Evolutionary conservation across 2,329 filamentous ascomycete genomes (phyloP).

Genomic region (Apiospora kogelbergensis): DNA sequence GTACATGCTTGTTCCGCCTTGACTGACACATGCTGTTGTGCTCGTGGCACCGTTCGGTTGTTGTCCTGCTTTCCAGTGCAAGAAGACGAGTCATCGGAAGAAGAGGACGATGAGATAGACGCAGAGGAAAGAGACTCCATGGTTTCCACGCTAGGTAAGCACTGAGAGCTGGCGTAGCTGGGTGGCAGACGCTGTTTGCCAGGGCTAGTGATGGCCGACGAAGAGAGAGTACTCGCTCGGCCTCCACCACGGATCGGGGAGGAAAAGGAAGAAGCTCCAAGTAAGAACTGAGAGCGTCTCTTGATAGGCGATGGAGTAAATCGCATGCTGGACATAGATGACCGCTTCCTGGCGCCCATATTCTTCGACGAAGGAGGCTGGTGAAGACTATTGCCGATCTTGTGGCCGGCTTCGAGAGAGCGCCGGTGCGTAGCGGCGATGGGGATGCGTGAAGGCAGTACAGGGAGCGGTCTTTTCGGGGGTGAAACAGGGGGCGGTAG

Average conservation of each 20-base stretch:
- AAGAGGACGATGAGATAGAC: neutral
- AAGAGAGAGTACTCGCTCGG: neutral
- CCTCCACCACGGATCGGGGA: neutral
- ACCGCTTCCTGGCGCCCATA: neutral
- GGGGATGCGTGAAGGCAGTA: neutral
- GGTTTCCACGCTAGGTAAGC: neutral
- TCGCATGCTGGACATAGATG: neutral
- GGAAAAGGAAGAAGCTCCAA: neutral
- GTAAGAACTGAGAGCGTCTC: neutral
- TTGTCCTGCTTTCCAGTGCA: too few species aligned
- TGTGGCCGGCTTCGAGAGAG: neutral
- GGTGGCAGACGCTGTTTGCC: neutral
- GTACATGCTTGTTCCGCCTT: neutral
- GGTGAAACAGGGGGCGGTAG: neutral
- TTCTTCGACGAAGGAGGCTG: neutral
- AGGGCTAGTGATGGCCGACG: neutral
- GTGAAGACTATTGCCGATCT: neutral
- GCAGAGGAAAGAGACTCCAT: neutral
- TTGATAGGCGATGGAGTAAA: neutral
- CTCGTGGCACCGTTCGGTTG: neutral
- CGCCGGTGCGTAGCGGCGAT: neutral
- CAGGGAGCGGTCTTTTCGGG: neutral
- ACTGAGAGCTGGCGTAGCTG: constrained; percentile 11
- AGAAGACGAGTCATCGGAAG: neutral
- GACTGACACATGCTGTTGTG: too few species aligned